Evolutionary conservation across 2,329 filamentous ascomycete genomes (phyloP).

Genomic region (Neospermospora avenae): DNA sequence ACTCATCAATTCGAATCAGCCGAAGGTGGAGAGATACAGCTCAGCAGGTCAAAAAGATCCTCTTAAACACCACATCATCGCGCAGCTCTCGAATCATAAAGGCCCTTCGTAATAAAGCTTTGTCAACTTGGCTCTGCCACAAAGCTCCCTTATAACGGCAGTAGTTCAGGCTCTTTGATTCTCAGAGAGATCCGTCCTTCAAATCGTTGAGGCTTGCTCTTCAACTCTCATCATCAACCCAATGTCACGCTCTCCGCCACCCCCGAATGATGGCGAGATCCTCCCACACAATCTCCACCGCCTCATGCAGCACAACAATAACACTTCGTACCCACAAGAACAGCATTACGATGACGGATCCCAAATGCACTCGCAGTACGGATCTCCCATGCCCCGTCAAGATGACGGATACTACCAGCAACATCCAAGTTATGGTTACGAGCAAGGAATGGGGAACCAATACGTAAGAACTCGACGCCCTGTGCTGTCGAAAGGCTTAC

Average conservation of each 20-base stretch:
- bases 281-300: constrained; percentile 44
- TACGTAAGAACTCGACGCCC: constrained; percentile 26
- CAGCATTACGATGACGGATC: constrained; percentile 28
- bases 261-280: constrained; percentile 39
- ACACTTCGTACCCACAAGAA: constrained; percentile 29
- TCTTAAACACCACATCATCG: background rate
- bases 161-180: constrained; percentile 1
- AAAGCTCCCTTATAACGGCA: constrained; percentile 3
- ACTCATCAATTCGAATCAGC: background rate
- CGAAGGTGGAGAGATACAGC: background rate
- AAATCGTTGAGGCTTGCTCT: background rate
- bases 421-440: constrained; percentile 27
- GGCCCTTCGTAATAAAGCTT: background rate
- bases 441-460: constrained; percentile 28
- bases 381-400: constrained; percentile 26
- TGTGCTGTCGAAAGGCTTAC: constrained; percentile 1
- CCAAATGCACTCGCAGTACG: constrained; percentile 29
- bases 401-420: constrained; percentile 25
- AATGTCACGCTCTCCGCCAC: constrained; percentile 37
- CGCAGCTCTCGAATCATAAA: background rate
- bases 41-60: background rate
- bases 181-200: background rate
- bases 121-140: background rate
- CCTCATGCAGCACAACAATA: constrained; percentile 44
- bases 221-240: constrained; percentile 2